Conservation (phyloP, 2,329 filamentous ascomycete species). For the Claviceps sorghi region DNA sequence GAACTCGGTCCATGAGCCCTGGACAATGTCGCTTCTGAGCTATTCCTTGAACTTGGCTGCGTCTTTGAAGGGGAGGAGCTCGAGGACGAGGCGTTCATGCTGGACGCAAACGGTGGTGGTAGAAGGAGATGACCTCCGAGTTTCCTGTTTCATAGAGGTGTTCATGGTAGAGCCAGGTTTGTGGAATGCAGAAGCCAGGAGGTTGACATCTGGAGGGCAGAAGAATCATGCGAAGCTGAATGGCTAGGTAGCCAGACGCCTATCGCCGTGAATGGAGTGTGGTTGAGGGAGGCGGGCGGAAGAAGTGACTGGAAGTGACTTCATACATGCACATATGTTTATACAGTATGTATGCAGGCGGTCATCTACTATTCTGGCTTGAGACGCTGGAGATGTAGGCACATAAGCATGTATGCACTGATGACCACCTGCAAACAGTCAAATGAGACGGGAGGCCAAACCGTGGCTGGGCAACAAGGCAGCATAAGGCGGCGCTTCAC, state of each 20-base stretch:
- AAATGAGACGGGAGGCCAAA: neutral
- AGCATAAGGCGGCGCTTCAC: neutral
- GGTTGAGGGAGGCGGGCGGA: too few relatives aligned
- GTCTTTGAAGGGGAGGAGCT: conserved; percentile 24
- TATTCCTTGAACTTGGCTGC: conserved; percentile 20
- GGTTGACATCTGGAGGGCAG: too few relatives aligned
- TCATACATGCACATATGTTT: too few relatives aligned
- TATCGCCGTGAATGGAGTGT: too few relatives aligned
- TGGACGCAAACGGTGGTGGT: conserved; percentile 13
- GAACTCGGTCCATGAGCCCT: conserved; percentile 24
- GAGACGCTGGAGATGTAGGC: too few relatives aligned
- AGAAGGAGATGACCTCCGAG: neutral
- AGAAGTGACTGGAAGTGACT: too few relatives aligned
- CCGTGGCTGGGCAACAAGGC: neutral
- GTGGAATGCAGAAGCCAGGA: too few relatives aligned
- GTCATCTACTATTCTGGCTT: too few relatives aligned
- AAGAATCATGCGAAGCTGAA: too few relatives aligned
- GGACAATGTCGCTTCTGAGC: conserved; percentile 18
- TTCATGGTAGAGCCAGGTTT: neutral
- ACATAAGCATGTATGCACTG: too few relatives aligned
- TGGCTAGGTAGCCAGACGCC: too few relatives aligned
- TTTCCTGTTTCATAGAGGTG: neutral
- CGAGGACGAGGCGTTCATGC: conserved; percentile 24
- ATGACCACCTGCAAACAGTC: neutral
- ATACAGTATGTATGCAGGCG: too few relatives aligned